Conservation (phyloP, 1,139 yeast genomes). For the Hyphopichia fennica region DNA sequence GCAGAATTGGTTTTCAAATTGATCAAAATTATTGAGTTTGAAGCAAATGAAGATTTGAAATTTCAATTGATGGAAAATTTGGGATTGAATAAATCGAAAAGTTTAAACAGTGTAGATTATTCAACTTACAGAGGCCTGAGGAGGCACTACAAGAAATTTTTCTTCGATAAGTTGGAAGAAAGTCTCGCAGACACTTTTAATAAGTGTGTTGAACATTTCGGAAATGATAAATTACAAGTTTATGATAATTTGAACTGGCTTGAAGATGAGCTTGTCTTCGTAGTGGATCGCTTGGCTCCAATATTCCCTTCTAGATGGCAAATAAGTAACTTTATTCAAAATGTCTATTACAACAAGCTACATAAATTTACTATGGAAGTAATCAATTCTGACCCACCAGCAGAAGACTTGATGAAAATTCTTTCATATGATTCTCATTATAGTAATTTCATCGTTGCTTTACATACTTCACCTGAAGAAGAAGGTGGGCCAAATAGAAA, state of each 20-base stretch:
- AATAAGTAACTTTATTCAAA: slow-evolving; percentile 60
- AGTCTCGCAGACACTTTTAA: slow-evolving; percentile 66
- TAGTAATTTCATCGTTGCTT: slow-evolving; percentile 33
- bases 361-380: slow-evolving; percentile 63
- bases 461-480: slow-evolving; percentile 19
- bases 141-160: slow-evolving; percentile 66
- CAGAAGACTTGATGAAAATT: slow-evolving; percentile 59
- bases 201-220: slow-evolving; percentile 61
- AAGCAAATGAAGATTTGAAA: slow-evolving; percentile 74
- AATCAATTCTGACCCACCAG: slow-evolving; percentile 73
- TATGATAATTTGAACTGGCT: slow-evolving; percentile 80
- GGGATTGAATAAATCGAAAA: slow-evolving; percentile 19
- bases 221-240: slow-evolving; percentile 55
- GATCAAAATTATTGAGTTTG: slow-evolving; percentile 76
- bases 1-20: slow-evolving; percentile 66
- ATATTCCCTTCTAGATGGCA: slow-evolving; percentile 75
- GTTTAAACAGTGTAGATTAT: slow-evolving; percentile 25
- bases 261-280: slow-evolving; percentile 72
- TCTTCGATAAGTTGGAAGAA: slow-evolving; percentile 59
- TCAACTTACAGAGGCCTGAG: slow-evolving; percentile 41
- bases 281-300: slow-evolving; percentile 56
- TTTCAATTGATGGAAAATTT: slow-evolving; percentile 51
- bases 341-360: slow-evolving; percentile 67
- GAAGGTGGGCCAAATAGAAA: slow-evolving; percentile 36
- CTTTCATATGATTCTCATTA: slow-evolving; percentile 77